These are phyloP conservation scores for Beta macrorhiza DNA, from an alignment of 179 eudicot genomes.

Conservation along the genomic window DNA sequence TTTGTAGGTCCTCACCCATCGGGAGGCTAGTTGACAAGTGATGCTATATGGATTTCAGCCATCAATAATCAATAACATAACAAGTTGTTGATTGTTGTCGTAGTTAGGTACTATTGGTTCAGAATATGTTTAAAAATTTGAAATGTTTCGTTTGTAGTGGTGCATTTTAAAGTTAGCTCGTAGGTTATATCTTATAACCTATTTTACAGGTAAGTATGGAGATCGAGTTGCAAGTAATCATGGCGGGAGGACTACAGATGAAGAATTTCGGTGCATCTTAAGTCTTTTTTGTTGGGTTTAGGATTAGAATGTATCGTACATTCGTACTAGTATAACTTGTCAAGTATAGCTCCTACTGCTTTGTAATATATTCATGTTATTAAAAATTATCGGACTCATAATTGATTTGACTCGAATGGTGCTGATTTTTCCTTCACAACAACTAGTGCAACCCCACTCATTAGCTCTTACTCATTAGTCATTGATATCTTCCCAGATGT, in stretches of 20 bases:
- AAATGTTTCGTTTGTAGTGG: background rate
- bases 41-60: background rate
- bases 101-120: background rate
- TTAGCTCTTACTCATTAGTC: too few relatives aligned
- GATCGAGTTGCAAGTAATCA: background rate
- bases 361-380: background rate
- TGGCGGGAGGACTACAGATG: background rate
- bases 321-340: background rate
- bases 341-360: background rate
- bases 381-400: too few relatives aligned
- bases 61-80: background rate
- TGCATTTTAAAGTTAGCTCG: background rate
- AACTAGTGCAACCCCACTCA: too few relatives aligned
- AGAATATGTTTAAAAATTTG: background rate
- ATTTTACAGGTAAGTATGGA: conserved; percentile 1
- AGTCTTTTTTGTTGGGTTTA: background rate
- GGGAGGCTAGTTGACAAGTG: background rate
- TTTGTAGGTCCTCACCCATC: conserved; percentile 9
- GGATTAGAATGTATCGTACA: background rate
- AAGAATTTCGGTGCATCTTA: background rate
- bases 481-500: too few relatives aligned
- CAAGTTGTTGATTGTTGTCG: background rate
- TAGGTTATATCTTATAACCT: background rate
- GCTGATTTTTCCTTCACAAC: too few relatives aligned
- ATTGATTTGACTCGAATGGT: too few relatives aligned